Percentiles rank a stretch among this genome's conserved stretches.
Conservation (phyloP, 2,329 filamentous ascomycete genomes). For the Cladophialophora immunda region DNA sequence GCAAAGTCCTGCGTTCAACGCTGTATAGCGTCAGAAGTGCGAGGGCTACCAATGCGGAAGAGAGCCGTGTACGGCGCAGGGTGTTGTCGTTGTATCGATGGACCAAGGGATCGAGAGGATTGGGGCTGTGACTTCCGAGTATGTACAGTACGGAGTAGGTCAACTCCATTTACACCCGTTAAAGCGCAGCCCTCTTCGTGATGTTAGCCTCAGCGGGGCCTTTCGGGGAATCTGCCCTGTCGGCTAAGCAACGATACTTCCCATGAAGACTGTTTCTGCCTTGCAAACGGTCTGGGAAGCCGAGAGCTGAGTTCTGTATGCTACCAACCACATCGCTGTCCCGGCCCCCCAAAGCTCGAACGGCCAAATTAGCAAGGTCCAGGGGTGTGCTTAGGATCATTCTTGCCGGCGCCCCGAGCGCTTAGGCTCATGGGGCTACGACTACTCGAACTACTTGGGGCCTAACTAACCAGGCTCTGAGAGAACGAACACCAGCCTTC, state of each 20-base stretch:
- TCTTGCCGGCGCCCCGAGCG: not conserved
- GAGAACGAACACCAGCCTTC: not conserved
- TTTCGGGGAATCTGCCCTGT: too few species aligned
- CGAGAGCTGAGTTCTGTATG: too few species aligned
- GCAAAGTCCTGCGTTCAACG: constrained; percentile 61
- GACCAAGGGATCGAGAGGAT: constrained; percentile 54
- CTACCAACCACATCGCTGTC: too few species aligned
- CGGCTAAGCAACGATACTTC: too few species aligned
- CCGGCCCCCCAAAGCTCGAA: not conserved
- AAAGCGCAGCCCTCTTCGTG: not conserved
- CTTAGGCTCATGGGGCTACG: not conserved
- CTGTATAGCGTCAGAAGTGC: constrained; percentile 57
- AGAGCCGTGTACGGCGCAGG: constrained; percentile 55
- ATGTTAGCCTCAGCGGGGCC: too few species aligned
- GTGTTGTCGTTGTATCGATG: constrained; percentile 62
- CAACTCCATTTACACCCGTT: not conserved
- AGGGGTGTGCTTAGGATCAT: not conserved
- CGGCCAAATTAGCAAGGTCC: not conserved
- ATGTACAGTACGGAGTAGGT: too few species aligned
- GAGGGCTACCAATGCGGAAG: constrained; percentile 48
- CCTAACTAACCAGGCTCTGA: not conserved
- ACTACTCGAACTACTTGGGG: too few species aligned
- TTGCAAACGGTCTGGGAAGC: too few species aligned
- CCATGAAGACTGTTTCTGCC: too few species aligned
- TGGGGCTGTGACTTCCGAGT: constrained; percentile 40